Evolutionary conservation across 2,329 filamentous ascomycete species (phyloP), one percentile per base, ranked within the genome.

Genomic region (Aspergillus bombycis): DNA sequence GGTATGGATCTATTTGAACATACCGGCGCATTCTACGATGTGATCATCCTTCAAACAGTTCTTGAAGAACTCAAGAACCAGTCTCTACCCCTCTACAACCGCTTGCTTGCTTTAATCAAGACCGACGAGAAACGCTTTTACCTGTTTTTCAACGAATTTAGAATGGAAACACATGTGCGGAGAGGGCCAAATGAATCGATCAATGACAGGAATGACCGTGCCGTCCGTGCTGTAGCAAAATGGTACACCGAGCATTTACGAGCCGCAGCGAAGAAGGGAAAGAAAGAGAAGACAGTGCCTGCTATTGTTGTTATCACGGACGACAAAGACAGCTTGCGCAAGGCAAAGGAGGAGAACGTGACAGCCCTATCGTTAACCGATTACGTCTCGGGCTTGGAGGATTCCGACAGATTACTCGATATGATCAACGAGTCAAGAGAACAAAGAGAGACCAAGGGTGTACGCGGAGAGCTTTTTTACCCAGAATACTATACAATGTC

Each of bases 101-200:
- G 95, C 45, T 83, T 99, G 57, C 88, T 98, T 69, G 89, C 91
- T 26, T 83, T 99, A 67, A 96, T 94, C 45, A 96, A 94, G 79
- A 97, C 94, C 74, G 93, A 97, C 72, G 93, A 96, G 68, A 99
- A 99, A 83, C 89, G 94, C 60, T 98, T 97, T 77, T 97, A 98
- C 74, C 92, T 99, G 58, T 99, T 99, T 78, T 98, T 98, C 86
- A 99, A 99, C 77, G 95, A 99, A 72, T 99, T 99, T 75, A 88
- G 94, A 58, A 83, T 94, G 45, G 96, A 99, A 78, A 99, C 95
- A 0, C 91, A 97, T 74, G 87, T 97, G 55, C 81, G 86, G 32
- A 86, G 95, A 65, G 86, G 89, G 23, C 78, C 85, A 7, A 90
- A 91, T 43, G 95, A 99, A 81, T 91, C 88, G 3, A 95, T 99